A percentile compares a stretch with the other conserved stretches of the same genome.
Conservation (phyloP, 345 rosid genomes). For the Eucalyptus shirleyi region DNA sequence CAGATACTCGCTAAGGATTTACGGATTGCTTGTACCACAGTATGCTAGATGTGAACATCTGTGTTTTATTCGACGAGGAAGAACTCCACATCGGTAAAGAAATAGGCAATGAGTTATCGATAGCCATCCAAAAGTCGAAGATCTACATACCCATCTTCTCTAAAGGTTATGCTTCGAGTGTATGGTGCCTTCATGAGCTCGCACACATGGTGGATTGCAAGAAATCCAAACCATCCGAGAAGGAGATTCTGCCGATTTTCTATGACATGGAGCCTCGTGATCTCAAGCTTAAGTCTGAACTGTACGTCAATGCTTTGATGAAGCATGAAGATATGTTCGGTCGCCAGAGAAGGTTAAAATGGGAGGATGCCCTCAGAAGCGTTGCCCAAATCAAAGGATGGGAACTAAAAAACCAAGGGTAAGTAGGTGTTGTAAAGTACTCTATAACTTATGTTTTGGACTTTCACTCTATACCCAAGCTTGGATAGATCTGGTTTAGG, state of each 20-base stretch:
- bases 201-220: not conserved
- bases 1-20: not conserved
- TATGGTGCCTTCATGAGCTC: not conserved
- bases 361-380: not conserved
- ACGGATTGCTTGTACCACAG: not conserved
- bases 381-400: not conserved
- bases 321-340: not conserved
- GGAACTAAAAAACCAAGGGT: not conserved
- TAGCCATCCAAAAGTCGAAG: not conserved
- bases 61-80: not conserved
- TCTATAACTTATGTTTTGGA: not conserved
- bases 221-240: not conserved
- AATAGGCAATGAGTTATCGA: not conserved
- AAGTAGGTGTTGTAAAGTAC: too few species aligned
- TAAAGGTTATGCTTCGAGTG: not conserved
- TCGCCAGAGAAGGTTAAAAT: fast-evolving
- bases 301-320: fast-evolving
- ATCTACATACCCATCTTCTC: not conserved
- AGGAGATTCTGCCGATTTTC: not conserved
- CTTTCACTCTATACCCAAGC: not conserved
- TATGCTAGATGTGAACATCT: not conserved
- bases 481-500: not conserved
- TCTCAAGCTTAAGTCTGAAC: not conserved
- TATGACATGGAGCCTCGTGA: fast-evolving
- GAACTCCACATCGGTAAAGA: not conserved